Evolutionary conservation across 805 yeast genomes (phyloP).

Genomic region (Ogataea methylovora): DNA sequence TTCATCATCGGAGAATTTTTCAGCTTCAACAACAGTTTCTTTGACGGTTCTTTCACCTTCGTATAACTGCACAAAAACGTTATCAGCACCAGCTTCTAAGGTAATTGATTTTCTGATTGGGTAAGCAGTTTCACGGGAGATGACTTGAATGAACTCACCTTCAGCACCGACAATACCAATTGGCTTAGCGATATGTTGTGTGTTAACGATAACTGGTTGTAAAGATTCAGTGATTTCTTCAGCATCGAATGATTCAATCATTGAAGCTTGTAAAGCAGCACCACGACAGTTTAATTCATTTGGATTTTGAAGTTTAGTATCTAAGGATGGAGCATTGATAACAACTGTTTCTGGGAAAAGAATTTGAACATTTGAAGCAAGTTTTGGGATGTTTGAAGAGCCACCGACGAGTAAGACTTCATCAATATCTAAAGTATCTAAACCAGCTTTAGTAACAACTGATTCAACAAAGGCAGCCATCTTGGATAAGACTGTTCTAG

Average conservation of each 20-base stretch:
- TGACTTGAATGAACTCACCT: conserved; percentile 62
- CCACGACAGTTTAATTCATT: conserved; percentile 89
- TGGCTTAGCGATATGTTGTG: conserved; percentile 78
- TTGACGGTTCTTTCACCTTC: conserved; percentile 83
- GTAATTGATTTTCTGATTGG: conserved; percentile 77
- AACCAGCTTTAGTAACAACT: conserved; percentile 72
- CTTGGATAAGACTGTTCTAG: conserved; percentile 68
- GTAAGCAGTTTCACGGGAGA: conserved; percentile 79
- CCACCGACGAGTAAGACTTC: conserved; percentile 94
- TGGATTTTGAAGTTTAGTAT: conserved; percentile 77
- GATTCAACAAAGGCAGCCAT: conserved; percentile 71
- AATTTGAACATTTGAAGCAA: conserved; percentile 64
- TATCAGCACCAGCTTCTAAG: conserved; percentile 54
- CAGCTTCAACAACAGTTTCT: conserved; percentile 73
- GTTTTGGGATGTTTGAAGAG: conserved; percentile 84
- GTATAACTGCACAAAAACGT: conserved; percentile 62
- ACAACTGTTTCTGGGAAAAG: conserved; percentile 77
- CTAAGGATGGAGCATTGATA: conserved; percentile 69
- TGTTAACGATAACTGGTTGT: conserved; percentile 78
- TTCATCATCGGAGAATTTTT: conserved; percentile 44
- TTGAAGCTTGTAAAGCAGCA: conserved; percentile 93
- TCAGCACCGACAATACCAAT: conserved; percentile 76
- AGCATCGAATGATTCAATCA: conserved; percentile 73
- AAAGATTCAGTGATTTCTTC: conserved; percentile 76
- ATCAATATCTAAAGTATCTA: conserved; percentile 80